Base-by-base conservation (phyloP, 495 filamentous ascomycete genomes). In the Penicillium soppii region DNA sequence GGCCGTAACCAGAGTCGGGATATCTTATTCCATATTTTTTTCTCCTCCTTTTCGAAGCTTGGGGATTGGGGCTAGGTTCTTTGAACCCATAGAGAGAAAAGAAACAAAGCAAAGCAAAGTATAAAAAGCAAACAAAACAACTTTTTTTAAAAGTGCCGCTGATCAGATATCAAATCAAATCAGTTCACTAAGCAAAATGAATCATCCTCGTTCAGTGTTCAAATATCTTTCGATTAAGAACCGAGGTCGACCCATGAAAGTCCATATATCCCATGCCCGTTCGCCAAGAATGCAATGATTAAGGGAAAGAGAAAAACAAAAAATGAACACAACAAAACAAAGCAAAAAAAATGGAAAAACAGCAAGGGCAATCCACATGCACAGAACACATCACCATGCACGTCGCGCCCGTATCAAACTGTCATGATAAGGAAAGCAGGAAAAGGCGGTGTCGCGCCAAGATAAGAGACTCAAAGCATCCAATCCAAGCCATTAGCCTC, bases 401-500 rank as follows among this genome's bases (percentile, higher is more conserved):
- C 46, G 59, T 57, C 56, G n/a, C n/a, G n/a, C 56, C 52, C 13
- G 42, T 43, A 50, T 57, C 43, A 47, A 57, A 49, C 53, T 49
- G 54, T 56, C 52, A 38, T 52, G 21, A 56, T 49, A 41, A 50
- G 36, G 20, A 39, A 46, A 46, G 47, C 32, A 54, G 36, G 27
- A 16, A 37, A 5, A 29, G 44, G 21, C n/a, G 23, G 35, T 22
- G 38, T 17, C 17, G n/a, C 7, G 16, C 16, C 47, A 50, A 53
- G 29, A 50, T 15, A 32, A 21, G 17, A 43, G 26, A 39, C 38
- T 79, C 71, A 67, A 67, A 79, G 62, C 91, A 96, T 95, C 94
- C 94, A 98, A 19, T 86, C 86, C 58, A 92, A 72, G 5, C 92
- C 94, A 69, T 98, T 97, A 2, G 90, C 88, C 52, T 88, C 84